Evolutionary conservation across 495 filamentous ascomycete species (phyloP), one percentile per base, ranked within the genome.

Genomic region (Neurospora sp.): DNA sequence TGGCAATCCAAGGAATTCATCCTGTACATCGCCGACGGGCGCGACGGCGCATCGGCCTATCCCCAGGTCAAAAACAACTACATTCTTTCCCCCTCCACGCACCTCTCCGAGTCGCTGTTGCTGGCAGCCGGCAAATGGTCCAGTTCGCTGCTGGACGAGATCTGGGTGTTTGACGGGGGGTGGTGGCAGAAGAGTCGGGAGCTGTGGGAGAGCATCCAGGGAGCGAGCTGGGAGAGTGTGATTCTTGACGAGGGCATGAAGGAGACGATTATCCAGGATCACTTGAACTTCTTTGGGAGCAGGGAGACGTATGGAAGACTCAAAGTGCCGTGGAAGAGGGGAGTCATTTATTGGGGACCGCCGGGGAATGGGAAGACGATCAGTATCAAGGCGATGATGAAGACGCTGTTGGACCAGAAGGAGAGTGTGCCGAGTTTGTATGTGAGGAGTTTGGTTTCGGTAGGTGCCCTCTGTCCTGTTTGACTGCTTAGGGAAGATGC

Each of bases 341-440:
- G 86, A 1, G 77, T 89, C 45, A 88, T 89, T 69, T 89, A 87
- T 79, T 83, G 88, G 73, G 88, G 87, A 0, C 87, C 87, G 10
- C 88, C 87, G 0, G 88, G 88, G 0, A 91, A 90, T 74, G 90
- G 90, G 4, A 92, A 92, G 80, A 91, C 90, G n/a, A 87, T 90
- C 75, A 85, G 83, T 38, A 89, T 90, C 81, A 90, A 90, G 81
- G 90, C 90, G 20, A 82, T 87, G 45, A 91, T 90, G 87, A 83
- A 86, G 74, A 84, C 82, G 40, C 78, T 90, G n/a, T 82, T 84
- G 5, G 77, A 79, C 16, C 78, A 83, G 27, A 70, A 80, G 59
- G 73, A 82, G 14, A 74, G 77, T 3, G 75, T 83, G 14, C 80
- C 82, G 38, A 73, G 79, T 0, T 69, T 83, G 39, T 83, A 83